Conservation (phyloP, 768 basidiomycete species). For the Tephrocybe sp. region DNA sequence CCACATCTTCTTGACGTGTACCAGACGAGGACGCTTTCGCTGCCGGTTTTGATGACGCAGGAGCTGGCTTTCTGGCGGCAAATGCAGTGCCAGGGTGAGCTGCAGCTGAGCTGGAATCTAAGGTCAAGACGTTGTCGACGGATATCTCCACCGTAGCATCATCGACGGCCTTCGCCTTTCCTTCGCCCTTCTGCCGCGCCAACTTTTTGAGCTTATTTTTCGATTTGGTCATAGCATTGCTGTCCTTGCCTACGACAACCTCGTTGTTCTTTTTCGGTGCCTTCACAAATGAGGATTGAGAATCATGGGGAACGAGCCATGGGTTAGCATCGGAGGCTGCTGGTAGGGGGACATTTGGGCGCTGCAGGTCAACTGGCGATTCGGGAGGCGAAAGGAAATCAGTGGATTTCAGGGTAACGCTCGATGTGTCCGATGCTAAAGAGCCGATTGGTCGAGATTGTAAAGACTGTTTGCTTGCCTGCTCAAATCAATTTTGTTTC, state of each 20-base stretch:
- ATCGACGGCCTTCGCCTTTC: slow-evolving; percentile 56
- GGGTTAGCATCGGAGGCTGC: slow-evolving; percentile 55
- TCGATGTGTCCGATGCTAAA: slow-evolving; percentile 56
- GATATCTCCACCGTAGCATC: slow-evolving; percentile 83
- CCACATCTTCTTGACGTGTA: slow-evolving; percentile 42
- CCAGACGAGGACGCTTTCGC: slow-evolving; percentile 21
- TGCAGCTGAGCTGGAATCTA: slow-evolving; percentile 30
- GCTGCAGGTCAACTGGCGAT: slow-evolving; percentile 18
- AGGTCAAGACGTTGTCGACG: slow-evolving; percentile 45
- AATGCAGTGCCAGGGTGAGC: slow-evolving; percentile 34
- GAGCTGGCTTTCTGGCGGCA: not conserved
- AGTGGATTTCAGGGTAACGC: slow-evolving; percentile 64
- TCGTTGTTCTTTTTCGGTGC: slow-evolving; percentile 71
- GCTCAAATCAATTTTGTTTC: not conserved
- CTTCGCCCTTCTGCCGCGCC: slow-evolving; percentile 51
- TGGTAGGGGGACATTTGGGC: slow-evolving; percentile 13
- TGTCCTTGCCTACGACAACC: slow-evolving; percentile 66
- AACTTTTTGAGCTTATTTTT: slow-evolving; percentile 75
- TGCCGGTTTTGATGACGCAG: slow-evolving; percentile 34
- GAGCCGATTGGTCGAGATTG: slow-evolving; percentile 24
- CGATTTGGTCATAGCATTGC: slow-evolving; percentile 57
- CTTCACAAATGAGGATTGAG: slow-evolving; percentile 32
- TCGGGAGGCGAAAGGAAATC: slow-evolving; percentile 42
- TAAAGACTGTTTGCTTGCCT: slow-evolving; percentile 17
- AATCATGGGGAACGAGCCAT: slow-evolving; percentile 58